Evolutionary conservation across 2,329 filamentous ascomycete species (phyloP).

Genomic region (Ceratocystis harringtonii): DNA sequence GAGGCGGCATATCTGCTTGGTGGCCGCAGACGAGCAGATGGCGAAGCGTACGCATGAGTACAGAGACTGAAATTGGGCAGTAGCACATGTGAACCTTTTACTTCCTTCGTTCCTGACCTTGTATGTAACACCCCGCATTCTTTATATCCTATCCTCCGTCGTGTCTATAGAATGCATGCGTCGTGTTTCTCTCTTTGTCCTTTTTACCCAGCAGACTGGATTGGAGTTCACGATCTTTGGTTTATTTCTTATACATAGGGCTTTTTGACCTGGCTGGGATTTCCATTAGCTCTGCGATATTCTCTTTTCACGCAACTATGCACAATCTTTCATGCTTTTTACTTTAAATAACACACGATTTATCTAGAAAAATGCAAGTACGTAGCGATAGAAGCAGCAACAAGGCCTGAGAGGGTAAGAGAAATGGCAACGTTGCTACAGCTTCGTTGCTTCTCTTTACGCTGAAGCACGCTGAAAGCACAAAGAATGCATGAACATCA

Average conservation of each 20-base stretch:
- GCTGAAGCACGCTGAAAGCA: too few relatives aligned
- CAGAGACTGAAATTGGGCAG: neutral
- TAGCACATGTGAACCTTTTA: neutral
- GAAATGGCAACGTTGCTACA: neutral
- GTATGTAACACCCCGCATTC: neutral
- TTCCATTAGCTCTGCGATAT: neutral
- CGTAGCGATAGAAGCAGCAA: neutral
- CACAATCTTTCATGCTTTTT: neutral
- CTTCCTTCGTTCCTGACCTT: neutral
- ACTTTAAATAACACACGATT: neutral
- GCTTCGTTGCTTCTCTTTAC: too few relatives aligned
- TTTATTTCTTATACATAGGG: neutral
- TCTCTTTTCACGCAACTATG: neutral
- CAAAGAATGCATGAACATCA: neutral
- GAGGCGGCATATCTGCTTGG: constrained; percentile 85
- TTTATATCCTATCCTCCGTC: neutral
- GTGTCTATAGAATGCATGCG: constrained; percentile 2
- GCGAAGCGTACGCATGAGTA: constrained; percentile 10
- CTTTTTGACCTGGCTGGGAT: neutral
- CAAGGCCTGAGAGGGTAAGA: neutral
- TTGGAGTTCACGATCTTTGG: neutral
- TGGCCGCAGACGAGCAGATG: constrained; percentile 23
- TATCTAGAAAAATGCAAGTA: neutral
- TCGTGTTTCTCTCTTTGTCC: neutral
- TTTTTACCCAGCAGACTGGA: neutral